Percentiles rank a stretch among this genome's conserved stretches.
Evolutionary conservation across 176 grass and related monocot genomes (phyloP).

Genomic region (Avena eriantha): DNA sequence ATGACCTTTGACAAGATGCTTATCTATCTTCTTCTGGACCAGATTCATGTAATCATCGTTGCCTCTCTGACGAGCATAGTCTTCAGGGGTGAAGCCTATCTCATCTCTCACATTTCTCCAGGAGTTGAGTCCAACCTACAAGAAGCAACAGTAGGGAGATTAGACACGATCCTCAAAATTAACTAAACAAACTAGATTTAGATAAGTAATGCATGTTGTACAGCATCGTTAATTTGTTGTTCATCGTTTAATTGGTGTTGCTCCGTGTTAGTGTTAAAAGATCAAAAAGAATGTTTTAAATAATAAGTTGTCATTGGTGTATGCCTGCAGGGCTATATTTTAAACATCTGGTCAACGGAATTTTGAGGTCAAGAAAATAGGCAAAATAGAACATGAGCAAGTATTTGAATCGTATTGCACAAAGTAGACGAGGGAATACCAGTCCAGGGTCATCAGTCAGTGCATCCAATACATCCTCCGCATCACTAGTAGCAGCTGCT

Average conservation of each 20-base stretch:
- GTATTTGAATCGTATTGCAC: slow-evolving; percentile 25
- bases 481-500: slow-evolving; percentile 69
- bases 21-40: slow-evolving; percentile 91
- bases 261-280: neutral
- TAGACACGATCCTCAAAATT: slow-evolving; percentile 28
- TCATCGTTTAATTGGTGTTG: neutral
- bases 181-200: slow-evolving; percentile 24
- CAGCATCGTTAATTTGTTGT: neutral
- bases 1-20: slow-evolving; percentile 59
- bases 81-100: slow-evolving; percentile 74
- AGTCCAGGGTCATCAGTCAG: slow-evolving; percentile 84
- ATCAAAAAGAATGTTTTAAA: slow-evolving; percentile 24
- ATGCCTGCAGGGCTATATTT: neutral
- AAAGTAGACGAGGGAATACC: slow-evolving; percentile 58
- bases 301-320: neutral
- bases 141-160: slow-evolving; percentile 12
- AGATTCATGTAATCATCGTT: slow-evolving; percentile 69
- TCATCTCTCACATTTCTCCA: slow-evolving; percentile 72
- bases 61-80: slow-evolving; percentile 68
- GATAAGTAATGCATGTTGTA: neutral
- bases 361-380: neutral
- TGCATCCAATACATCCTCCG: slow-evolving; percentile 82
- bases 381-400: slow-evolving; percentile 28
- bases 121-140: slow-evolving; percentile 76
- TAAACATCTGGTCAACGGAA: neutral